Conservation (phyloP, 2,329 filamentous ascomycete genomes). For the Hypoxylon rubiginosum region DNA sequence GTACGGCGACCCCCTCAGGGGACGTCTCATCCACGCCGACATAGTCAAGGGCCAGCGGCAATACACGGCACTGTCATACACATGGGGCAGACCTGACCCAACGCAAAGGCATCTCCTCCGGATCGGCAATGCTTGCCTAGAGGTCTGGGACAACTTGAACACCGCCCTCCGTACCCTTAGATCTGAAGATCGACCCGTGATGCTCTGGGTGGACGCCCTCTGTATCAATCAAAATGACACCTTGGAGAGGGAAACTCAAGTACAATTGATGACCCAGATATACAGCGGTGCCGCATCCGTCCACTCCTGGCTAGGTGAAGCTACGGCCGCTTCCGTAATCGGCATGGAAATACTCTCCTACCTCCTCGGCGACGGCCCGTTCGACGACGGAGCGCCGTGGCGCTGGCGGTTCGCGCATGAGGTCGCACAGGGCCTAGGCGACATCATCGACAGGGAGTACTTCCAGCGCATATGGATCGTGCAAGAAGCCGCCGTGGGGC, state of each 20-base stretch:
- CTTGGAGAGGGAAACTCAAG: conserved; percentile 11
- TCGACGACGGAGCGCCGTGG: not conserved
- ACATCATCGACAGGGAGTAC: conserved; percentile 10
- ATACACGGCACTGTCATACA: not conserved
- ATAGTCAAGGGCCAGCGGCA: not conserved
- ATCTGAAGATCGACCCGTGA: not conserved
- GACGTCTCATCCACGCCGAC: not conserved
- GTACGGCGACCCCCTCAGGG: not conserved
- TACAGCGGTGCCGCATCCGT: conserved; percentile 8
- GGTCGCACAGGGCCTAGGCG: not conserved
- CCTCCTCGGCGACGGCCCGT: not conserved
- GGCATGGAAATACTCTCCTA: not conserved
- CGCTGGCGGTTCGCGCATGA: conserved; percentile 5
- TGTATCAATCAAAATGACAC: conserved; percentile 21
- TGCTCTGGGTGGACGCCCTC: conserved; percentile 17
- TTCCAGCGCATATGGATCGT: conserved; percentile 22
- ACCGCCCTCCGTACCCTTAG: not conserved
- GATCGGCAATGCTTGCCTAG: not conserved
- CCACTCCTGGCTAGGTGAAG: conserved; percentile 9
- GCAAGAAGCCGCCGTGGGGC: conserved; percentile 12
- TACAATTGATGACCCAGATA: conserved; percentile 8
- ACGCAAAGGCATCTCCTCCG: not conserved
- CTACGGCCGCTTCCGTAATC: not conserved
- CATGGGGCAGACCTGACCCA: not conserved
- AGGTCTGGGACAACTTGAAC: not conserved